Evolutionary conservation across 169 alveolate genomes (phyloP).

Genomic region (Plasmodium knowlesi): DNA sequence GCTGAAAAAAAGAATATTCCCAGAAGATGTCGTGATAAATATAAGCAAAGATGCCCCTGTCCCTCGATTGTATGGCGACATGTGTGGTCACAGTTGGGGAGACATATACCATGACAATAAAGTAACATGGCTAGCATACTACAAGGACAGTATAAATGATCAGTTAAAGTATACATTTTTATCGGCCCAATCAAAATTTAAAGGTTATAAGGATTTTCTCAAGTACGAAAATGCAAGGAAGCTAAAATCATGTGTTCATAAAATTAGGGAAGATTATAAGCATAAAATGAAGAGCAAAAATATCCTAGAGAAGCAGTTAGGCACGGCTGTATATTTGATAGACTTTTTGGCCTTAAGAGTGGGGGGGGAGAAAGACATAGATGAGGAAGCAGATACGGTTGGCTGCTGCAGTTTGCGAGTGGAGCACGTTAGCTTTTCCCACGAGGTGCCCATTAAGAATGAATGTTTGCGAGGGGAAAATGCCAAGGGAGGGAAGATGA

Average conservation of each 20-base stretch:
- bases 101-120: conserved; percentile 95
- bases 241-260: conserved; percentile 90
- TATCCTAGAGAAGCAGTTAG: conserved; percentile 92
- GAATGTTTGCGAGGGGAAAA: conserved; percentile 16
- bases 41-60: conserved; percentile 96
- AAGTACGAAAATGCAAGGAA: conserved; percentile 98
- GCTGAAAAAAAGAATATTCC: conserved; percentile 91
- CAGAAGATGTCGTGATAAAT: conserved; percentile 96
- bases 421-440: conserved; percentile 93
- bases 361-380: conserved; percentile 99
- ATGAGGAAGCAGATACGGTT: conserved; percentile 99
- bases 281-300: conserved; percentile 88
- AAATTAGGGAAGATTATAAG: conserved; percentile 92
- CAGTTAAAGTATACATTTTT: conserved; percentile 94
- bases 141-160: conserved; percentile 94
- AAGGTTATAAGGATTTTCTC: conserved; percentile 95
- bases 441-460: conserved; percentile 48
- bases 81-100: conserved; percentile 98
- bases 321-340: conserved; percentile 98
- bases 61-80: conserved; percentile 92
- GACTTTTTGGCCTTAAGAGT: conserved; percentile 99
- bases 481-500: background rate
- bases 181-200: conserved; percentile 96
- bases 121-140: conserved; percentile 97
- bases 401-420: conserved; percentile 99